Conservation (phyloP, 169 alveolate species). For the Babesia caballi region DNA sequence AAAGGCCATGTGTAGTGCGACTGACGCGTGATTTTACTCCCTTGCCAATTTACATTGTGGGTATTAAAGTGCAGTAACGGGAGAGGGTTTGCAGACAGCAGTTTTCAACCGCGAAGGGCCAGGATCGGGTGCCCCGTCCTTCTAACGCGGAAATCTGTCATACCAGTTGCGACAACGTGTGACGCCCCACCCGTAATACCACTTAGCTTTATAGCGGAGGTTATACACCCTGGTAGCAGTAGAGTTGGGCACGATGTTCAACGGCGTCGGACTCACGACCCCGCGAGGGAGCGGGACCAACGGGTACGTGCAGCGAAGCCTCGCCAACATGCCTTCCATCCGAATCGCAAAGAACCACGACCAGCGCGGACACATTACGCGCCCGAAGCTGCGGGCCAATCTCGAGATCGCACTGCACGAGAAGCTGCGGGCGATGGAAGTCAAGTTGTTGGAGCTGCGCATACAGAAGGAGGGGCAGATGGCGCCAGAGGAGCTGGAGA, state of each 20-base stretch:
- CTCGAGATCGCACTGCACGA: conserved; percentile 53
- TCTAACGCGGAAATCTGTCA: too few relatives aligned
- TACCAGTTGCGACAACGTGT: too few relatives aligned
- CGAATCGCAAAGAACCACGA: conserved; percentile 19
- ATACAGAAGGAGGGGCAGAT: conserved; percentile 21
- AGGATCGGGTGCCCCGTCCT: too few relatives aligned
- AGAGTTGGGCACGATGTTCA: conserved; percentile 49
- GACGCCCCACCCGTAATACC: not conserved
- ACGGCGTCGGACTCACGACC: conserved; percentile 75
- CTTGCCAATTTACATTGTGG: too few relatives aligned
- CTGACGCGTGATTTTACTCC: too few relatives aligned
- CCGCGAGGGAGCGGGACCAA: conserved; percentile 82
- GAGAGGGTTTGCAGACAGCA: too few relatives aligned
- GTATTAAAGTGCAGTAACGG: too few relatives aligned
- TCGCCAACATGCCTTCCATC: conserved; percentile 60
- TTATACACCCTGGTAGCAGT: too few relatives aligned
- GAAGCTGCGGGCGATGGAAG: conserved; percentile 43
- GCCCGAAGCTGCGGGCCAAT: conserved; percentile 49
- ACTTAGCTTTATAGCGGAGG: not conserved
- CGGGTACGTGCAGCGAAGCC: conserved; percentile 76
- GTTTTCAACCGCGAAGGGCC: too few relatives aligned
- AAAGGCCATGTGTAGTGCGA: too few relatives aligned
- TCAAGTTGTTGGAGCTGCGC: conserved; percentile 42
- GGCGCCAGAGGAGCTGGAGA: conserved; percentile 44
- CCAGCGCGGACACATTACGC: conserved; percentile 14